phyloP scores from a whole-genome alignment of 164 flowering plant genomes.

The Paratinospora sagittata region DNA sequence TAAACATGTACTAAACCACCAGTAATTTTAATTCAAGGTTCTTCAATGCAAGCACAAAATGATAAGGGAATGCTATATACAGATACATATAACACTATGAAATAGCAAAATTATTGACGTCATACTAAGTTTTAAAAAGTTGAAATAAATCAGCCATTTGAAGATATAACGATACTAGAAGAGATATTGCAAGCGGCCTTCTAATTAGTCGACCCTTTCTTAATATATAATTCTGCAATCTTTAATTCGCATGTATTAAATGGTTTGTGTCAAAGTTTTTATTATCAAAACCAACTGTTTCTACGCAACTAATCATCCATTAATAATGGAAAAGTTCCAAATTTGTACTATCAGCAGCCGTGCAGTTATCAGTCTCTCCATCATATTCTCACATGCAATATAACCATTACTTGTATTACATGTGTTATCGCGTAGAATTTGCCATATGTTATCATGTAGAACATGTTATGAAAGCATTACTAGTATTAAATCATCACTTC shows the following conservation, averaged over 20 bases:
- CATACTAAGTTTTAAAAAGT: neutral
- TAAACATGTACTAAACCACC: neutral
- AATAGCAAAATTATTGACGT: neutral
- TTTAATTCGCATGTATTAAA: neutral
- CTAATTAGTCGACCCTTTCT: neutral
- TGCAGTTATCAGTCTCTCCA: no score
- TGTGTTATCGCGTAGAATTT: no score
- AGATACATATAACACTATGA: neutral
- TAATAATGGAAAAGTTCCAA: no score
- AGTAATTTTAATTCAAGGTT: neutral
- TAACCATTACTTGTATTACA: no score
- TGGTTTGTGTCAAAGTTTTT: neutral
- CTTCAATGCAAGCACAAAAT: neutral
- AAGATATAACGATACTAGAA: neutral
- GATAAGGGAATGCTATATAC: neutral
- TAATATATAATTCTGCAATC: neutral
- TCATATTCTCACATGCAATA: no score
- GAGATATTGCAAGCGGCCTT: neutral
- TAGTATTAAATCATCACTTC: no score
- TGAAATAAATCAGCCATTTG: neutral
- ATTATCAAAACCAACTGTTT: neutral
- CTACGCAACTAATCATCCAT: no score
- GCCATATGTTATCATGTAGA: no score
- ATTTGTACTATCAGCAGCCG: no score
- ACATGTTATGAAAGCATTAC: no score